Base-by-base conservation (phyloP, 1,284 basidiomycete species). In the Sphagnurus paluster region DNA sequence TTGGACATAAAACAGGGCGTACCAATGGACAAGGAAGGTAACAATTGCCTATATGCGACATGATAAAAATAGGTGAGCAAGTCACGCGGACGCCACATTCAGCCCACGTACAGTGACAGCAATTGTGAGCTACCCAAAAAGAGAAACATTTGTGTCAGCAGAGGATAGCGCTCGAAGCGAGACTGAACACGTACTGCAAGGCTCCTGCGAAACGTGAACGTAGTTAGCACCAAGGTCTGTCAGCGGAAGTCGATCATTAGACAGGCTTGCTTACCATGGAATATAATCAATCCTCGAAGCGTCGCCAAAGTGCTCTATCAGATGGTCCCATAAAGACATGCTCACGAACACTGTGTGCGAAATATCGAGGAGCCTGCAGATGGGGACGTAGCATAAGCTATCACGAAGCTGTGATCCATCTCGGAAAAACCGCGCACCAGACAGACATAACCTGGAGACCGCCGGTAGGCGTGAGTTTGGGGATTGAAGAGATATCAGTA, bases 21-120 rank as follows among this genome's bases (percentile, higher is more conserved):
- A 70, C 76, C 74, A 61, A 36, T 74, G 71, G 4, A 66, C 64
- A 48, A 72, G 55, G 49, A 71, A 63, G 0, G 74, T 74, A 36
- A 70, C 58, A 13, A 68, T 56, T 8, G 66, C 68, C 67, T 71
- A n/a, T n/a, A n/a, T n/a, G n/a, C n/a, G n/a, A n/a, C n/a, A n/a
- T n/a, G n/a, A n/a, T n/a, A n/a, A n/a, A n/a, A n/a, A n/a, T n/a
- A n/a, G n/a, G n/a, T n/a, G n/a, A n/a, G n/a, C n/a, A n/a, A n/a
- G n/a, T n/a, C n/a, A n/a, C n/a, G n/a, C n/a, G n/a, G n/a, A n/a
- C n/a, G n/a, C n/a, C n/a, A n/a, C n/a, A n/a, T n/a, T n/a, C n/a
- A n/a, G n/a, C n/a, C n/a, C n/a, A n/a, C n/a, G n/a, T n/a, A n/a
- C n/a, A n/a, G n/a, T n/a, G n/a, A n/a, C n/a, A n/a, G n/a, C n/a